Conservation (phyloP, 2,329 filamentous ascomycete genomes). For the Pseudopyricularia javanii region DNA sequence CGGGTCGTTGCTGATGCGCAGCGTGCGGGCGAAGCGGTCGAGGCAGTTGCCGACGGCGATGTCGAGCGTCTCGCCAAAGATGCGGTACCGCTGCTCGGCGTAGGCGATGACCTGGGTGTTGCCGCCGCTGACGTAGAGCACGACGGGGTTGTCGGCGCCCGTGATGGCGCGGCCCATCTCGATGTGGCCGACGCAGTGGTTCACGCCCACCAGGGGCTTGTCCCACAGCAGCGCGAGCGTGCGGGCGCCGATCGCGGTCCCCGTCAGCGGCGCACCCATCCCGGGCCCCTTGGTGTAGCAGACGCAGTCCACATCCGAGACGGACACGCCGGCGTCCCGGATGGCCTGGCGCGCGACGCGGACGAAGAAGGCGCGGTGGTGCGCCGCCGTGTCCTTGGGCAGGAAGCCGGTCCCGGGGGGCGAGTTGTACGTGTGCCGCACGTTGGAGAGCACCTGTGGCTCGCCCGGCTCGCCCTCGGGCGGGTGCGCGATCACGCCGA, state of each 20-base stretch:
- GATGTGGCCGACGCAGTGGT: conserved; percentile 97
- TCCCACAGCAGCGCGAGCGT: conserved; percentile 74
- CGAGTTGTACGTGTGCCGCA: conserved; percentile 85
- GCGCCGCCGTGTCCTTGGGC: conserved; percentile 87
- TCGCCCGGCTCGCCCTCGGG: conserved; percentile 23
- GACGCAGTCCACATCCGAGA: conserved; percentile 71
- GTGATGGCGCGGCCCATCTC: conserved; percentile 97
- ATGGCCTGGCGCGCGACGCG: conserved; percentile 70
- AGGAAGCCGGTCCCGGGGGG: conserved; percentile 91
- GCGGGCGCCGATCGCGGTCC: conserved; percentile 71
- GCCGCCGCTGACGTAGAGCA: conserved; percentile 88
- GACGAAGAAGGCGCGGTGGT: conserved; percentile 81
- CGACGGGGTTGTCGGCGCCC: conserved; percentile 79
- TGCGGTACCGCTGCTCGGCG: conserved; percentile 85
- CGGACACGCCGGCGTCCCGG: conserved; percentile 47
- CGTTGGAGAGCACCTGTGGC: conserved; percentile 70
- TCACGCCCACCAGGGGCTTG: conserved; percentile 84
- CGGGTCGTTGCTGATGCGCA: conserved; percentile 88
- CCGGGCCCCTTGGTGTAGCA: conserved; percentile 94
- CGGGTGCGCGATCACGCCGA: conserved; percentile 80
- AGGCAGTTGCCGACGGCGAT: conserved; percentile 97
- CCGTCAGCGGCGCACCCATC: conserved; percentile 87
- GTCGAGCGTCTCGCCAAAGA: conserved; percentile 95
- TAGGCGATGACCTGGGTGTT: conserved; percentile 99
- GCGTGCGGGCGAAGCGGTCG: conserved; percentile 84